Evolutionary conservation across 495 filamentous ascomycete species (phyloP), one percentile per base, ranked within the genome.

Genomic region (Beverwykella pulmonaria): DNA sequence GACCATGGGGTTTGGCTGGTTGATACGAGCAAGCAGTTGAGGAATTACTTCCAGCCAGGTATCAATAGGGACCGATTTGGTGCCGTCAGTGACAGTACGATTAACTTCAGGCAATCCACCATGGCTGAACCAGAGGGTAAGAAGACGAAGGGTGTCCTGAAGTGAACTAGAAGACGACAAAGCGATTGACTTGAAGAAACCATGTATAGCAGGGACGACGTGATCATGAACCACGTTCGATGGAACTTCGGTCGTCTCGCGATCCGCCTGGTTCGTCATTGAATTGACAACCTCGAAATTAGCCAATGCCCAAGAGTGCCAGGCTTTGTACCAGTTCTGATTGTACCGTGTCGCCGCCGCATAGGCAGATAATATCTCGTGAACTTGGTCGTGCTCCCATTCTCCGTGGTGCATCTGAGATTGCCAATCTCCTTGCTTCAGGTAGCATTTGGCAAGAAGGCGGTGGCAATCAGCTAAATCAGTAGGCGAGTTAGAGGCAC

Each of bases 41-140:
- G 94, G 94, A 61, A 97, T 97, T 34, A 99, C 95, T 69, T 97
- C 91, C 19, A 99, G 84, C 94, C 94, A 99, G 6, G 93, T 97
- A 75, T 99, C 94, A 56, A 99, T 88, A 74, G 90, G 96, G 57
- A 99, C 92, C 26, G 87, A 87, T 0, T 88, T 83, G 73, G 97
- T 93, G 14, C 94, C 95, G 72, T 97, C 92, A 0, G 88, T 92
- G 25, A 99, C 88, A 52, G 88, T 88, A 2, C 79, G 81, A 68
- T 92, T 96, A 65, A 99, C 95, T 69, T 97, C 93, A 44, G 86
- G 79, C 69, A 91, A 85, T 53, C 91, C 90, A 46, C 94, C 94
- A 74, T 99, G 90, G 10, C 89, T 89, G 73, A 99, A 97, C 94
- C 94, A 99, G 15, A 99, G 79, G 0, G 95, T 97, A 32, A 99